A percentile compares a stretch with the other conserved stretches of the same genome.
phyloP scores from a whole-genome alignment of 2,329 filamentous ascomycete genomes.

The Ophiostoma montium region DNA sequence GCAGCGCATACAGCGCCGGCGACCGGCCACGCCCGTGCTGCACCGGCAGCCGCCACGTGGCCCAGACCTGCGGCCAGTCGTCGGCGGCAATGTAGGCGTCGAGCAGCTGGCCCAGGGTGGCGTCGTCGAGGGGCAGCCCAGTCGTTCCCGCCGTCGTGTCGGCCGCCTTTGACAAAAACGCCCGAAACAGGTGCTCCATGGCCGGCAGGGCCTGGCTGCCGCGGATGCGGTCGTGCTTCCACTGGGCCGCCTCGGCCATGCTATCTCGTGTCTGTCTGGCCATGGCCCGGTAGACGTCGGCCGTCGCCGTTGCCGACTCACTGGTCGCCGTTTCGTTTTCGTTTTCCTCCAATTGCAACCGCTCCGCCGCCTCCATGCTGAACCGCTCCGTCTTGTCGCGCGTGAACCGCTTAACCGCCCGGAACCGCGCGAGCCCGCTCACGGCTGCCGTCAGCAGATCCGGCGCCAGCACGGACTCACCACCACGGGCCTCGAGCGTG shows the following conservation, averaged over 20 bases:
- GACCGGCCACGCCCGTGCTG: conserved; percentile 34
- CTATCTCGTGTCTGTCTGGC: too few relatives aligned
- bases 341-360: too few relatives aligned
- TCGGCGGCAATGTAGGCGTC: conserved; percentile 29
- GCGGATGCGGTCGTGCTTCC: conserved; percentile 14
- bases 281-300: too few relatives aligned
- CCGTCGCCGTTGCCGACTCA: too few relatives aligned
- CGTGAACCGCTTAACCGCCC: conserved; percentile 9
- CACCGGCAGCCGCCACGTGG: conserved; percentile 41
- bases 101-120: conserved; percentile 28
- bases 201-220: conserved; percentile 16
- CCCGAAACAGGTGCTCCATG: conserved; percentile 31
- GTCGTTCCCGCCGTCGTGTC: too few relatives aligned
- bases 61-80: conserved; percentile 46
- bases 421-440: conserved; percentile 23
- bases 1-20: conserved; percentile 37
- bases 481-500: conserved; percentile 31
- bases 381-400: conserved; percentile 19
- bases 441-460: conserved; percentile 38
- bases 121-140: too few relatives aligned
- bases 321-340: too few relatives aligned
- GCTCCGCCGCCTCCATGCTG: too few relatives aligned
- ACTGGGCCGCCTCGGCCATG: too few relatives aligned
- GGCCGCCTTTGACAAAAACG: conserved; percentile 20
- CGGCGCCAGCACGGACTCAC: conserved; percentile 27